Percentiles rank a stretch among this genome's conserved stretches.
Conservation (phyloP, 2,329 filamentous ascomycete species). For the Diplodia scrobiculata region DNA sequence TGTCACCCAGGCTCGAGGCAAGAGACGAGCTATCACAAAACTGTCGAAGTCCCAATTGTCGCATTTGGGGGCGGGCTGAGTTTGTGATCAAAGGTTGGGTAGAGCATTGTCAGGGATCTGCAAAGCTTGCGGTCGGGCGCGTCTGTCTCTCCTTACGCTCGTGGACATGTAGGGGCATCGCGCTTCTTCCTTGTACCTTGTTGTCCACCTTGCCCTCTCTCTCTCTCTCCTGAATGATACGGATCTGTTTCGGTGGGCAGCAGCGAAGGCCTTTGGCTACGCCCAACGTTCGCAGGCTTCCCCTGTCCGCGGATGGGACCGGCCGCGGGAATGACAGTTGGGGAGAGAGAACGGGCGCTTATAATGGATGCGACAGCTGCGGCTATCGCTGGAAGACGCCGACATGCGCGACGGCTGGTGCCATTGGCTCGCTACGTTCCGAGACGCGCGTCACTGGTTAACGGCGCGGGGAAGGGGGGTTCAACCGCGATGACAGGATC, state of each 20-base stretch:
- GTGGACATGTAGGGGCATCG: not conserved
- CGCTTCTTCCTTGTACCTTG: not conserved
- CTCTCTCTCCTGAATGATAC: not conserved
- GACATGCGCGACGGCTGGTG: not conserved
- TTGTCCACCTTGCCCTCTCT: not conserved
- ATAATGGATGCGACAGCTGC: not conserved
- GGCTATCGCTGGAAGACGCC: slow-evolving; percentile 9
- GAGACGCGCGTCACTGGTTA: slow-evolving; percentile 16
- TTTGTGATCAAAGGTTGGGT: not conserved
- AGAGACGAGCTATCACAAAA: slow-evolving; percentile 19
- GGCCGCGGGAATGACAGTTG: not conserved
- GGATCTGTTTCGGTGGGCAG: not conserved
- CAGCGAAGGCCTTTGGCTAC: not conserved
- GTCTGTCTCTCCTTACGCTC: not conserved
- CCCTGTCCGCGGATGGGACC: not conserved
- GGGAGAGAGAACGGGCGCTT: not conserved
- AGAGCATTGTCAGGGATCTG: not conserved
- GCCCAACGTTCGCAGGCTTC: not conserved
- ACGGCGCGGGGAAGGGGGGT: not conserved
- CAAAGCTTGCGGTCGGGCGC: slow-evolving; percentile 3
- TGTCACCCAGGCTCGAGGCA: not conserved
- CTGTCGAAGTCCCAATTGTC: not conserved
- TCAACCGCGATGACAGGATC: not conserved
- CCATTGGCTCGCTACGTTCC: slow-evolving; percentile 16
- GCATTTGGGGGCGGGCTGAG: not conserved